Conservation (phyloP, 2,329 filamentous ascomycete species). For the Gremmenia infestans region DNA sequence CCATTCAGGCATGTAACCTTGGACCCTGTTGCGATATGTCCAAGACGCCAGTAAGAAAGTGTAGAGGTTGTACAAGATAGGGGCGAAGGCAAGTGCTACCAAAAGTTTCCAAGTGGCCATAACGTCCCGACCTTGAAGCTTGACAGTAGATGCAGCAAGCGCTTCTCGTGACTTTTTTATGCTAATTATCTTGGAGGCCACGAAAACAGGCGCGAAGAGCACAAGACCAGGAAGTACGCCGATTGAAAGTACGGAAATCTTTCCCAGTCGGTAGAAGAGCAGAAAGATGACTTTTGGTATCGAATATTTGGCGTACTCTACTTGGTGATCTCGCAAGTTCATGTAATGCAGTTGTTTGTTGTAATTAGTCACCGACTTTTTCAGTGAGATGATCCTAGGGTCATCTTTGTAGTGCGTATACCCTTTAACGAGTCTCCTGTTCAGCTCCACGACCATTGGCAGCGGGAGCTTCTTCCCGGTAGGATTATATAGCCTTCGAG, state of each 20-base stretch:
- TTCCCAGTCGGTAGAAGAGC: conserved; percentile 64
- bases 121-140: conserved; percentile 81
- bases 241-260: conserved; percentile 69
- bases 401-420: conserved; percentile 73
- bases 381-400: conserved; percentile 68
- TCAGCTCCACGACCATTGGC: conserved; percentile 87
- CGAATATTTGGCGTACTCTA: conserved; percentile 34
- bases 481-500: conserved; percentile 67
- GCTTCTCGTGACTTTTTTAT: conserved; percentile 75
- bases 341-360: conserved; percentile 79
- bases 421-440: conserved; percentile 81
- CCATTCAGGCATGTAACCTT: conserved; percentile 63
- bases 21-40: background rate
- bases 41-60: conserved; percentile 40
- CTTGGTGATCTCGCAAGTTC: conserved; percentile 82
- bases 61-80: conserved; percentile 75
- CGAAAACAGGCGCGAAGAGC: conserved; percentile 83
- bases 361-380: conserved; percentile 52
- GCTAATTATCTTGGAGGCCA: conserved; percentile 76
- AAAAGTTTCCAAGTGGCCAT: conserved; percentile 93
- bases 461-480: conserved; percentile 66
- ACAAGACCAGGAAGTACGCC: conserved; percentile 81
- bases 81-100: conserved; percentile 75
- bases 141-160: conserved; percentile 79
- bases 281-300: conserved; percentile 55